Base-by-base conservation (phyloP, 176 grass and related monocot genomes). In the Sorghum bicolor region DNA sequence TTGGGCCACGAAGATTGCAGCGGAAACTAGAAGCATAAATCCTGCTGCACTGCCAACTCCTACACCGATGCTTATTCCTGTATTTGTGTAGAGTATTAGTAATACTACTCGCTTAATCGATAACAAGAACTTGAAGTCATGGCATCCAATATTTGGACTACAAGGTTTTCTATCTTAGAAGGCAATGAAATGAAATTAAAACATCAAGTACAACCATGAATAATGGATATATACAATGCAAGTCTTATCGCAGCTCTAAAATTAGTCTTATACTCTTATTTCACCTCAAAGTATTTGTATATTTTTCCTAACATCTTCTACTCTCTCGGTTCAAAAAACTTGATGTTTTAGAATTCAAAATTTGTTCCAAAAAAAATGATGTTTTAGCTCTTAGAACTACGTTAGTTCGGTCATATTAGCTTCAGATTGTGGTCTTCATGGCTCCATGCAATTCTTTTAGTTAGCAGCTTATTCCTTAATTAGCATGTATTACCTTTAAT, bases 41-140 rank as follows among this genome's bases (percentile, higher is more conserved):
- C 75, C 55, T 26, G 53, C 34, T 17, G 53, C 75, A 77, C 75
- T 77, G 0, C 32, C 75, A 28, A 77, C 53, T 62, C 75, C 75
- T 15, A 77, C 62, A 40, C 55, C 36, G 7, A 77, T 77, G 53
- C 75, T 77, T 77, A 62, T 26, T 11, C 75, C 75, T 77, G 74
- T 13, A 76, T 50, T 1, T n/a, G 33, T 6, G 12, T 28, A 76
- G 19, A 3, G 10, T 37, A 34, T 15, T n/a, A 38, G 20, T 37
- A 10, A 58, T 58, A 15, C 15, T 36, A 58, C 19, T 37, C 1
- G 1, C 22, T 19, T 1, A 0, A 53, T 41, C 5, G 11, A 70
- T 57, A 57, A 53, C 48, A 5, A 57, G 19, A 36, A 57, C 11
- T 24, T 37, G 19, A 24, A 76, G 32, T 24, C 6, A 73, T 19